Percentiles rank a stretch among this genome's conserved stretches.
phyloP scores from a whole-genome alignment of 495 filamentous ascomycete species.

The Viridothelium virens region DNA sequence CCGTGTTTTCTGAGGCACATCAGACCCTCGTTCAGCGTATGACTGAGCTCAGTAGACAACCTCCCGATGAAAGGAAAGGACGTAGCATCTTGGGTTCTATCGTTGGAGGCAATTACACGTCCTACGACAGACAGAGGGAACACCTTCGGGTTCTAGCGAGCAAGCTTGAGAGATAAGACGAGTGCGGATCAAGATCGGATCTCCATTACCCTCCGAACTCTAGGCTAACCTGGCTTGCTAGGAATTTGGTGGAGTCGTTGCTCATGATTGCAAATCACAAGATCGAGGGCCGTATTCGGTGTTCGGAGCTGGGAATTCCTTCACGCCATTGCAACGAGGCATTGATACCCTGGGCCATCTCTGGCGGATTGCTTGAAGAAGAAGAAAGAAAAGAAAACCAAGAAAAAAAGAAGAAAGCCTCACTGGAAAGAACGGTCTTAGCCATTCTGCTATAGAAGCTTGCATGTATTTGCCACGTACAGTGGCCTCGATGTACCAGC shows the following conservation, averaged over 20 bases:
- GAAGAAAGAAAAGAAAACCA: too few species aligned
- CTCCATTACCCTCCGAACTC: background rate
- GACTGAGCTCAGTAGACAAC: constrained; percentile 51
- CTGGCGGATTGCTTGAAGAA: constrained; percentile 4
- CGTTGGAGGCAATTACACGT: constrained; percentile 34
- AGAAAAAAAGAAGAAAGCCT: background rate
- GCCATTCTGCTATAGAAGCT: background rate
- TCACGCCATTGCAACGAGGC: background rate
- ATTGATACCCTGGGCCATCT: background rate
- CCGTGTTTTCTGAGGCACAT: constrained; percentile 57
- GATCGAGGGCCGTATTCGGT: background rate
- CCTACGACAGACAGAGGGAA: constrained; percentile 29
- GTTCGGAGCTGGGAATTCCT: background rate
- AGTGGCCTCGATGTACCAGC: constrained; percentile 1
- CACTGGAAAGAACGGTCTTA: background rate
- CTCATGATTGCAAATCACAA: background rate
- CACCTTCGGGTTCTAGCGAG: background rate
- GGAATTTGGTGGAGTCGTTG: background rate
- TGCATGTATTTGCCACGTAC: background rate
- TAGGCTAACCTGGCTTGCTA: background rate
- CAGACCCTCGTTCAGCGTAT: constrained; percentile 50
- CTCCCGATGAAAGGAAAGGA: background rate
- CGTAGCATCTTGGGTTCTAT: constrained; percentile 31
- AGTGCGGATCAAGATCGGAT: background rate
- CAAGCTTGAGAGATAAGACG: background rate